These are phyloP conservation scores for Arthrinium phaeospermum DNA, from an alignment of 2,329 filamentous ascomycete genomes.

Conservation along the genomic window DNA sequence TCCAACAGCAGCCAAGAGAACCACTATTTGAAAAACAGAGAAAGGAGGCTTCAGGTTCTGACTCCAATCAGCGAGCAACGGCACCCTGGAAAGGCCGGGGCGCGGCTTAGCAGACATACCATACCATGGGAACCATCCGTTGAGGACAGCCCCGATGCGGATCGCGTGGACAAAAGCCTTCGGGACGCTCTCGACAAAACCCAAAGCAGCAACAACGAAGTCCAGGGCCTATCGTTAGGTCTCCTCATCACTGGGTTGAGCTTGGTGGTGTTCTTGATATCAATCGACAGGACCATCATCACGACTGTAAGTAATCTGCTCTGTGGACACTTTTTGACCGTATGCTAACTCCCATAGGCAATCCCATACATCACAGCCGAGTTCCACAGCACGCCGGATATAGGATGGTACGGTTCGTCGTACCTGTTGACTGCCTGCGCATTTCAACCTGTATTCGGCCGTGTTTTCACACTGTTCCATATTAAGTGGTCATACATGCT, in stretches of 20 bases:
- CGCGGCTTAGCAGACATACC: slow-evolving; percentile 14
- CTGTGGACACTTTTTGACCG: too few species aligned
- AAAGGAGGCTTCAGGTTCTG: not conserved
- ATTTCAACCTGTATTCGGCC: slow-evolving; percentile 42
- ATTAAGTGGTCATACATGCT: slow-evolving; percentile 38
- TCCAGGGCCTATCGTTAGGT: slow-evolving; percentile 27
- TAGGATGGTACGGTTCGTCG: slow-evolving; percentile 40
- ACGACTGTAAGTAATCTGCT: slow-evolving; percentile 30
- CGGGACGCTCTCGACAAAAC: not conserved
- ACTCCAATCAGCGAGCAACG: slow-evolving; percentile 31
- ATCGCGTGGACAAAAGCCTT: slow-evolving; percentile 11
- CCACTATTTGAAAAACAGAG: not conserved
- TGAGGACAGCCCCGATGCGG: slow-evolving; percentile 23
- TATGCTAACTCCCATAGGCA: slow-evolving; percentile 27
- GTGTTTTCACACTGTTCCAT: slow-evolving; percentile 42
- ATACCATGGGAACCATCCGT: slow-evolving; percentile 28
- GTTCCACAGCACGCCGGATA: slow-evolving; percentile 39
- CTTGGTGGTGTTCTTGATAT: slow-evolving; percentile 35
- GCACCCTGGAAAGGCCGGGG: slow-evolving; percentile 29
- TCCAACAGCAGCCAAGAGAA: slow-evolving; percentile 12
- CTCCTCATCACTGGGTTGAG: slow-evolving; percentile 33
- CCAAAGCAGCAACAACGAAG: not conserved
- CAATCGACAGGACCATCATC: slow-evolving; percentile 35
- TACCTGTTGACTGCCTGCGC: slow-evolving; percentile 43
- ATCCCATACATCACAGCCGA: slow-evolving; percentile 40